Evolutionary conservation across 73 alveolate genomes (phyloP).

Genomic region (Paramecium sexaurelia): DNA sequence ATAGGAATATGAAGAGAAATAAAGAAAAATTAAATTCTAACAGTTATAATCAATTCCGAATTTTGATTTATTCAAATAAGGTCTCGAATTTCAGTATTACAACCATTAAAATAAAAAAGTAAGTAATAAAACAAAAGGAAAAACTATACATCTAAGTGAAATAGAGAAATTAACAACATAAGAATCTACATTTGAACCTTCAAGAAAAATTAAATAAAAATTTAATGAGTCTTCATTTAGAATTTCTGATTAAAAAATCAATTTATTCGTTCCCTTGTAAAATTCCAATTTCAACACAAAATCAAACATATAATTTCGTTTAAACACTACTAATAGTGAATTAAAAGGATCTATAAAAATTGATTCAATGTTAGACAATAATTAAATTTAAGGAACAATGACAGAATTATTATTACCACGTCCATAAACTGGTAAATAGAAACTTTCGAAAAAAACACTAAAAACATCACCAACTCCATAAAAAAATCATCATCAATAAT

Average conservation of each 20-base stretch:
- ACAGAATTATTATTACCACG: background rate
- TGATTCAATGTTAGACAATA: background rate
- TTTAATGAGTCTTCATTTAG: background rate
- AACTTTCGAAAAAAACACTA: background rate
- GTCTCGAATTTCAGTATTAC: background rate
- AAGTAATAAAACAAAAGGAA: background rate
- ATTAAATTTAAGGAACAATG: background rate
- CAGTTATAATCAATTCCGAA: conserved; percentile 5
- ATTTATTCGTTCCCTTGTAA: background rate
- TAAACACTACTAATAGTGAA: background rate
- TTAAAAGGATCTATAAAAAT: background rate
- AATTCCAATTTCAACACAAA: background rate
- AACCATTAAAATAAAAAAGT: background rate
- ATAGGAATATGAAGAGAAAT: background rate
- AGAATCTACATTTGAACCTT: conserved; percentile 15
- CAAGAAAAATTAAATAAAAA: background rate
- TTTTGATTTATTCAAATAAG: conserved; percentile 7
- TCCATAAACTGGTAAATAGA: background rate
- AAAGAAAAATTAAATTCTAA: background rate
- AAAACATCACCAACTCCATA: background rate
- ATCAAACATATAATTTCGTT: background rate
- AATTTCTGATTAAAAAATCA: background rate
- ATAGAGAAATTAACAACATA: conserved; percentile 33
- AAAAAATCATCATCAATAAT: background rate
- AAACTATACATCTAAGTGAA: conserved; percentile 7